These are phyloP conservation scores for Hymenoscyphus repandus DNA, from an alignment of 2,329 filamentous ascomycete genomes.

Conservation along the genomic window DNA sequence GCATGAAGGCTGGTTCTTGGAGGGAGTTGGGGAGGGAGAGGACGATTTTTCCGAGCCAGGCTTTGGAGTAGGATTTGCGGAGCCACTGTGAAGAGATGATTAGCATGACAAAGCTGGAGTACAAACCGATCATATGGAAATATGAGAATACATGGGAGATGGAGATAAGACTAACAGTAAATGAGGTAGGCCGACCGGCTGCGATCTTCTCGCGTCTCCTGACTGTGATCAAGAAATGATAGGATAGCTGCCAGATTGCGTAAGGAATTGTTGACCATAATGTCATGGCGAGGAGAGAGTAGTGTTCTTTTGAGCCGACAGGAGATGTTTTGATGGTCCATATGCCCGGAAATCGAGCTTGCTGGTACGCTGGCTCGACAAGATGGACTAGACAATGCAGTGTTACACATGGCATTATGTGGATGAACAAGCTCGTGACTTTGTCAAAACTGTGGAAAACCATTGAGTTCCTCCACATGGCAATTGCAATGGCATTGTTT, in stretches of 20 bases:
- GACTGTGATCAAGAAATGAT: constrained; percentile 94
- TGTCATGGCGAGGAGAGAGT: constrained; percentile 79
- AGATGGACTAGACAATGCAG: constrained; percentile 91
- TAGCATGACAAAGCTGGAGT: background rate
- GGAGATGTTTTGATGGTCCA: constrained; percentile 68
- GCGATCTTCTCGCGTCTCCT: constrained; percentile 94
- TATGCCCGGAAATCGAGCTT: constrained; percentile 73
- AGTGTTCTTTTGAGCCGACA: constrained; percentile 72
- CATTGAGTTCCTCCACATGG: constrained; percentile 98
- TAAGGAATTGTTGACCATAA: constrained; percentile 93
- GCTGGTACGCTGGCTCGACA: constrained; percentile 58
- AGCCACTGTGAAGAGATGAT: constrained; percentile 54
- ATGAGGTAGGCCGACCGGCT: constrained; percentile 89
- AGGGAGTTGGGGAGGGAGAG: constrained; percentile 67
- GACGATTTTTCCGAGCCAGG: constrained; percentile 82
- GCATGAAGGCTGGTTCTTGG: constrained; percentile 90
- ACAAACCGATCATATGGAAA: background rate
- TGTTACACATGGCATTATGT: constrained; percentile 96
- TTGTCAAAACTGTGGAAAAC: constrained; percentile 99
- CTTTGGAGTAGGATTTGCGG: constrained; percentile 82
- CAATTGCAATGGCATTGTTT: constrained; percentile 95
- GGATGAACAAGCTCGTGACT: constrained; percentile 94
- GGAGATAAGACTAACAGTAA: constrained; percentile 47
- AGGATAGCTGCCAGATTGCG: constrained; percentile 83
- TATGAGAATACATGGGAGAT: background rate